Percentiles rank a stretch among this genome's conserved stretches.
Conservation (phyloP, 2,329 filamentous ascomycete genomes). For the Thelonectria discophora region DNA sequence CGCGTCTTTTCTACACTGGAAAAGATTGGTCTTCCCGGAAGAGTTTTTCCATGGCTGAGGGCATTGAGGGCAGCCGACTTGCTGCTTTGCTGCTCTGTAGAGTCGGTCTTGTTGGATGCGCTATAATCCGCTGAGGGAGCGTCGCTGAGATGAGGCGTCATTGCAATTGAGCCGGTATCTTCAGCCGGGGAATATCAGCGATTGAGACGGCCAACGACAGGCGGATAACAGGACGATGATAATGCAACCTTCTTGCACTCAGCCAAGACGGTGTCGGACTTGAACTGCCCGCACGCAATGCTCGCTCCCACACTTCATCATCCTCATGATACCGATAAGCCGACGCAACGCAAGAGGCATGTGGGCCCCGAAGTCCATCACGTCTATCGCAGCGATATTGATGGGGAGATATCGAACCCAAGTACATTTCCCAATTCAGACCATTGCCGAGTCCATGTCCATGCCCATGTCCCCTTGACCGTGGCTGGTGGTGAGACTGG, state of each 20-base stretch:
- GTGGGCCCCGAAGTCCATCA: constrained; percentile 13
- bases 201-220: neutral
- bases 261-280: neutral
- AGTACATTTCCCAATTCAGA: neutral
- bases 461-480: neutral
- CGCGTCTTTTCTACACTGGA: neutral
- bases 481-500: neutral
- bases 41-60: constrained; percentile 6
- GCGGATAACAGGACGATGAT: neutral
- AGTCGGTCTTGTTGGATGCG: neutral
- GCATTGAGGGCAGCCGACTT: constrained; percentile 6
- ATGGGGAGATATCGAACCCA: neutral
- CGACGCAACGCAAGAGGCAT: constrained; percentile 1
- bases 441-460: neutral
- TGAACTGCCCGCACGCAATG: neutral
- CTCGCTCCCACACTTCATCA: neutral
- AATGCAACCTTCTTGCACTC: neutral
- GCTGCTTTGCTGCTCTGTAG: neutral
- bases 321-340: neutral
- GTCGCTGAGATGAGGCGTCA: constrained; percentile 4
- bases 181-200: neutral
- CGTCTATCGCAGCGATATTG: neutral
- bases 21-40: constrained; percentile 6
- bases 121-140: neutral
- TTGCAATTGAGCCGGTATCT: neutral